Evolutionary conservation across 2,329 filamentous ascomycete species (phyloP).

Genomic region (Calcarisporium arbuscula): DNA sequence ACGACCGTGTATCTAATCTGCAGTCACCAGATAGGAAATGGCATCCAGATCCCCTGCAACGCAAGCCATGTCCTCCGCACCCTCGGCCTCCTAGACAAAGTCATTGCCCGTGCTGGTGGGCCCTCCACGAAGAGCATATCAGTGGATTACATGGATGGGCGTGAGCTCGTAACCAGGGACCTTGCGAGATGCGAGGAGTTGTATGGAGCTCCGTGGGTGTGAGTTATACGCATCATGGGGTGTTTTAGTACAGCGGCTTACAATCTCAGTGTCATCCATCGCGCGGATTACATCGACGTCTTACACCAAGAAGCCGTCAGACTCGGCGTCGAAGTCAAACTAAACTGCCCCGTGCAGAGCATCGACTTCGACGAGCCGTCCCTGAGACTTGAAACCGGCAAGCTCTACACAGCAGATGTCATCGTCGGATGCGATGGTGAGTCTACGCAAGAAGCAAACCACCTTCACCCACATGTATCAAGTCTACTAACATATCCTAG

Average conservation of each 20-base stretch:
- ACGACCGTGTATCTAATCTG: too few species aligned
- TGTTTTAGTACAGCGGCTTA: too few species aligned
- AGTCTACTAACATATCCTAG: constrained; percentile 1
- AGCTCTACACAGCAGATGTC: constrained; percentile 8
- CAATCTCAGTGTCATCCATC: constrained; percentile 10
- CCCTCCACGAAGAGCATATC: constrained; percentile 1
- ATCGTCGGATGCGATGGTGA: constrained; percentile 12
- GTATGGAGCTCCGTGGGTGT: constrained; percentile 14
- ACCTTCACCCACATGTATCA: too few species aligned
- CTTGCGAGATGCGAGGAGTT: constrained; percentile 7
- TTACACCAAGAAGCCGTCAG: constrained; percentile 8
- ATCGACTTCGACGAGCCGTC: constrained; percentile 8
- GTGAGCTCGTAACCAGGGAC: constrained; percentile 6
- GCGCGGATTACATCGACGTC: constrained; percentile 10
- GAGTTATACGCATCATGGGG: constrained; percentile 4
- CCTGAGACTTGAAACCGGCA: constrained; percentile 5
- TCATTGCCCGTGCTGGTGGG: not conserved
- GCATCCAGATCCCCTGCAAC: constrained; percentile 14
- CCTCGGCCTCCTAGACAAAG: constrained; percentile 11
- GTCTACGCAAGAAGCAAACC: not conserved
- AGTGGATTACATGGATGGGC: constrained; percentile 4
- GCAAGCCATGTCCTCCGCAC: constrained; percentile 10
- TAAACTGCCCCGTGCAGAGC: constrained; percentile 6
- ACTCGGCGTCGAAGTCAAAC: constrained; percentile 6
- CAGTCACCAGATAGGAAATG: constrained; percentile 11